phyloP scores from a whole-genome alignment of 2,329 filamentous ascomycete genomes.

The Colletotrichum echinochloae region DNA sequence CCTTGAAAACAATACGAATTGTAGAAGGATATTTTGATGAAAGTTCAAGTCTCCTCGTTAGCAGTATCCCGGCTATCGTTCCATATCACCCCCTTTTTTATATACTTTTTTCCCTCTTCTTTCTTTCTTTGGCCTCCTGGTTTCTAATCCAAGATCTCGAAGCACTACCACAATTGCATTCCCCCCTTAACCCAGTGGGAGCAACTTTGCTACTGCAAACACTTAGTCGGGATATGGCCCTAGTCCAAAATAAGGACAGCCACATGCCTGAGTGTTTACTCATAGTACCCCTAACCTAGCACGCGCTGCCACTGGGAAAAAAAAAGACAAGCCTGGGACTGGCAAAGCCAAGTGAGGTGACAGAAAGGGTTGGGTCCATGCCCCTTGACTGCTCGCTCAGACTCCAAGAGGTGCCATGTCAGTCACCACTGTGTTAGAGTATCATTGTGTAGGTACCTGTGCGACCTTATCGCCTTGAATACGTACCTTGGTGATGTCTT shows the following conservation, averaged over 20 bases:
- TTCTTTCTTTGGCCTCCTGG: background rate
- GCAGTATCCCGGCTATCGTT: background rate
- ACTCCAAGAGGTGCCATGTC: constrained; percentile 19
- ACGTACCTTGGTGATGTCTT: background rate
- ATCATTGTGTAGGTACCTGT: too few species aligned
- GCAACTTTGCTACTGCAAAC: background rate
- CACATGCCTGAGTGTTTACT: constrained; percentile 17
- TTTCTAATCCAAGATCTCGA: constrained; percentile 20
- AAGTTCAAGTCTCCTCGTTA: background rate
- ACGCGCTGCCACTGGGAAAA: background rate
- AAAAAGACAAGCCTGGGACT: constrained; percentile 15
- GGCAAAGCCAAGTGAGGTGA: constrained; percentile 31
- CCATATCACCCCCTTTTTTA: constrained; percentile 1
- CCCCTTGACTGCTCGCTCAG: constrained; percentile 28
- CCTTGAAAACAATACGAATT: background rate
- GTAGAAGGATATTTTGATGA: too few species aligned
- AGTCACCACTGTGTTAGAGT: too few species aligned
- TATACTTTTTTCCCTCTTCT: background rate
- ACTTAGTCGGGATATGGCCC: background rate
- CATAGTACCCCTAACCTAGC: constrained; percentile 4
- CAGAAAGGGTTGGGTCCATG: constrained; percentile 17
- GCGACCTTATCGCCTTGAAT: too few species aligned
- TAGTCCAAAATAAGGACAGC: constrained; percentile 4
- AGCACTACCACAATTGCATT: background rate
- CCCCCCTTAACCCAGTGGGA: background rate